Percentiles rank a stretch among this genome's conserved stretches.
Evolutionary conservation across 345 rosid species (phyloP).

Genomic region (Eucalyptus tenuipes): DNA sequence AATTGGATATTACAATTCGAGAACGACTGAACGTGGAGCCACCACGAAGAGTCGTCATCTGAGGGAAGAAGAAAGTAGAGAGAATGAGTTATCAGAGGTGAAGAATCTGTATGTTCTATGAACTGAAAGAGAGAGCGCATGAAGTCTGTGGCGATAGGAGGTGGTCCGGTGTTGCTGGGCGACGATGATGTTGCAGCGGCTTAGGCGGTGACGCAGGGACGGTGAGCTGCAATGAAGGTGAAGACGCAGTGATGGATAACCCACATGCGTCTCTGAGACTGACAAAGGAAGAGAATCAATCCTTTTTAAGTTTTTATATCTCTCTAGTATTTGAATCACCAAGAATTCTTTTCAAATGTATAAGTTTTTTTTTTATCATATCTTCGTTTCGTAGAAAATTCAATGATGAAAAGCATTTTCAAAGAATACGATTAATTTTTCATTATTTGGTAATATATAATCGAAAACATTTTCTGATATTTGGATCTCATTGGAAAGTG

Average conservation of each 20-base stretch:
- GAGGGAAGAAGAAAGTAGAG: too few relatives aligned
- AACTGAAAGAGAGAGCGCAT: too few relatives aligned
- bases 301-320: rapidly evolving
- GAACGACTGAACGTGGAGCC: too few relatives aligned
- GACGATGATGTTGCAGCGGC: background rate
- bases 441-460: too few relatives aligned
- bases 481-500: too few relatives aligned
- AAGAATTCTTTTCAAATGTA: too few relatives aligned
- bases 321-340: background rate
- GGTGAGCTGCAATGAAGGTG: background rate
- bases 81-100: too few relatives aligned
- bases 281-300: background rate
- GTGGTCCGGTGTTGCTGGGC: background rate
- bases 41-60: too few relatives aligned
- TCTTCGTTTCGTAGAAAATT: rapidly evolving
- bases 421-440: rapidly evolving
- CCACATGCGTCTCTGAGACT: background rate
- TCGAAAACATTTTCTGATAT: too few relatives aligned
- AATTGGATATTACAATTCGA: too few relatives aligned
- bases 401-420: rapidly evolving
- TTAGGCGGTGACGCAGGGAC: background rate
- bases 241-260: background rate
- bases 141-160: background rate
- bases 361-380: rapidly evolving
- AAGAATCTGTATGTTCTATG: too few relatives aligned